Base-by-base conservation (phyloP, 2,329 filamentous ascomycete genomes). In the Allantophomopsis lycopodina region DNA sequence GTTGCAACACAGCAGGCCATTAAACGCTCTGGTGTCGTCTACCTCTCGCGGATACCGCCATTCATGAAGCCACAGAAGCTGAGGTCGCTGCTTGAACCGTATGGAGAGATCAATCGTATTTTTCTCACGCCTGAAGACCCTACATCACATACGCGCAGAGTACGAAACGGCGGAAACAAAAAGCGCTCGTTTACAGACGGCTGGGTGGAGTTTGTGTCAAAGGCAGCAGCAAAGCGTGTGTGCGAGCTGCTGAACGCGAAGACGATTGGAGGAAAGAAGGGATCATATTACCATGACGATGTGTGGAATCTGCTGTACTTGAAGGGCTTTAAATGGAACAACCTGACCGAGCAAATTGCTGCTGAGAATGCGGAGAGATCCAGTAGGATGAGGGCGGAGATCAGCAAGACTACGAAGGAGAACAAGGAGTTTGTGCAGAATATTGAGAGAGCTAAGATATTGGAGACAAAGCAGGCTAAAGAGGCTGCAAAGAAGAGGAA, bases 11-110 rank as follows among this genome's bases (percentile, higher is more conserved):
- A 77, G 45, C 70, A 71, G 30, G 76, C 77, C 16, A 69, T 81
- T 43, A 76, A 74, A 49, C 81, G 78, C 55, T 86, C 83, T 0
- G 85, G 85, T 46, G 82, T 93, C 11, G 68, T 91, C 44, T 93
- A 91, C 61, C 68, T 93, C 45, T 89, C 83, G 4, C 77, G 85
- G 43, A 75, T 91, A 46, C 85, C 86, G 4, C 86, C 86, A 0
- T 93, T 88, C 60, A 91, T 93, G 83, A 88, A 87, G 52, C 83
- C 84, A 6, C 65, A 69, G 38, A 88, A 88, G 54, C 67, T 91
- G 32, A 77, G 82, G 47, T 77, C 79, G 14, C 75, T 87, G 12
- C 73, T 91, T 40, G 69, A 78, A 44, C 80, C 79, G 8, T 85
- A 86, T 60, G 85, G 85, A 44, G 66, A 68, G 32, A 74, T 89